phyloP scores from a whole-genome alignment of 805 yeast species.

The Starmera quercuum region DNA sequence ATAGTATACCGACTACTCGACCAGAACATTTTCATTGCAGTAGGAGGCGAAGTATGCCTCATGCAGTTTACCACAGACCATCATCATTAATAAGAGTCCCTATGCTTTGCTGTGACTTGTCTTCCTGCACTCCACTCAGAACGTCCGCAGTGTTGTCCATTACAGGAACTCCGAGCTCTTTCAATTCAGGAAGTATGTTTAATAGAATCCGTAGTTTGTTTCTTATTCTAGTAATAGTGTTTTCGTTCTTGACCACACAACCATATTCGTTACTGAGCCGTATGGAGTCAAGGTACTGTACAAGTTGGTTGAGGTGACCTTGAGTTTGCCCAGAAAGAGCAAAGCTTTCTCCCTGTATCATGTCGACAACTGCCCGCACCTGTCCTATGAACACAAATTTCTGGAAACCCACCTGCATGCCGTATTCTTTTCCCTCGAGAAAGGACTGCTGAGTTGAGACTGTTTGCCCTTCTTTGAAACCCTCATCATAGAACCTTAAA shows the following conservation, averaged over 20 bases:
- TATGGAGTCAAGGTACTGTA: conserved; percentile 21
- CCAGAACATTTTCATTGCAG: no score
- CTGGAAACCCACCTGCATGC: conserved; percentile 73
- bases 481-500: conserved; percentile 50
- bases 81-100: no score
- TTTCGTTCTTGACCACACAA: conserved; percentile 50
- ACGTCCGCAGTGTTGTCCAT: no score
- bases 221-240: conserved; percentile 42
- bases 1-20: no score
- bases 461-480: conserved; percentile 61
- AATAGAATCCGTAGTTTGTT: conserved; percentile 54
- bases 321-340: conserved; percentile 16
- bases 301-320: conserved; percentile 19
- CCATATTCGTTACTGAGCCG: conserved; percentile 41
- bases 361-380: conserved; percentile 40
- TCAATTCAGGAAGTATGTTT: no score
- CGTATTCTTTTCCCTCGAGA: conserved; percentile 77
- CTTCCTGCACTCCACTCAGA: no score
- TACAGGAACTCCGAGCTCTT: no score
- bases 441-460: conserved; percentile 54
- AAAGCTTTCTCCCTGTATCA: conserved; percentile 25
- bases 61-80: no score
- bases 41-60: no score
- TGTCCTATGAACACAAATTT: conserved; percentile 66
- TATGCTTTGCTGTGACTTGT: no score